A percentile compares a stretch with the other conserved stretches of the same genome.
Evolutionary conservation across 2,329 filamentous ascomycete genomes (phyloP).

Genomic region (Podosphaera xanthii): DNA sequence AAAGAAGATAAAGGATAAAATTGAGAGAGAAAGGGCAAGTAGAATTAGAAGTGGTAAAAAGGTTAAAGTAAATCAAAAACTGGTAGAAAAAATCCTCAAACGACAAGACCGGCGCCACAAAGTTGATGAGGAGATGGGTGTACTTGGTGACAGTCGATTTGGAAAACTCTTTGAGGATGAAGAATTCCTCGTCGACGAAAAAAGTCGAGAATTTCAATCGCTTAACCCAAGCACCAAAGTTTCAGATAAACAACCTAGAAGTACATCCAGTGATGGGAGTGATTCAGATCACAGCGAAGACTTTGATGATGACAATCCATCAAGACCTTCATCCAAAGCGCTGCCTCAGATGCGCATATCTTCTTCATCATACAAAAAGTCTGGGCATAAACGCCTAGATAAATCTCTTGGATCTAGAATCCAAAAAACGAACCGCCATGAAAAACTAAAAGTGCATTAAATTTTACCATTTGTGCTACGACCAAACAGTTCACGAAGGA

Average conservation of each 20-base stretch:
- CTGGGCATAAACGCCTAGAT: conserved; percentile 28
- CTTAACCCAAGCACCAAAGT: conserved; percentile 66
- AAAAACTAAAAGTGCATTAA: conserved; percentile 31
- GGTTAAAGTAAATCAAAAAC: conserved; percentile 80
- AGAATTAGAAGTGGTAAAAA: conserved; percentile 89
- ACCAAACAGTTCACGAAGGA: conserved; percentile 24
- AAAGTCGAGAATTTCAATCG: conserved; percentile 60
- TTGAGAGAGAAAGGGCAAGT: conserved; percentile 89
- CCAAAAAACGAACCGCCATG: conserved; percentile 25
- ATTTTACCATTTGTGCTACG: conserved; percentile 44
- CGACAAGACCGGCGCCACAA: conserved; percentile 35
- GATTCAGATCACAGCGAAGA: conserved; percentile 12
- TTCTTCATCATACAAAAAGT: conserved; percentile 39
- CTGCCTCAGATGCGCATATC: conserved; percentile 39
- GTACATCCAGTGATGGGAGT: conserved; percentile 9
- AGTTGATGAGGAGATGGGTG: conserved; percentile 34
- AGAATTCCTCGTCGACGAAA: conserved; percentile 82
- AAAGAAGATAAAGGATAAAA: conserved; percentile 82
- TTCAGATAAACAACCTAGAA: conserved; percentile 11
- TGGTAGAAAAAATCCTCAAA: conserved; percentile 52
- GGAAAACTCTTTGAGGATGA: conserved; percentile 73
- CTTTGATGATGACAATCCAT: conserved; percentile 20
- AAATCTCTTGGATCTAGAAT: conserved; percentile 32
- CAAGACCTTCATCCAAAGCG: conserved; percentile 11
- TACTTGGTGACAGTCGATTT: conserved; percentile 75